Percentiles rank a stretch among this genome's conserved stretches.
Conservation (phyloP, 2,329 filamentous ascomycete genomes). For the Aspergillus sergii region DNA sequence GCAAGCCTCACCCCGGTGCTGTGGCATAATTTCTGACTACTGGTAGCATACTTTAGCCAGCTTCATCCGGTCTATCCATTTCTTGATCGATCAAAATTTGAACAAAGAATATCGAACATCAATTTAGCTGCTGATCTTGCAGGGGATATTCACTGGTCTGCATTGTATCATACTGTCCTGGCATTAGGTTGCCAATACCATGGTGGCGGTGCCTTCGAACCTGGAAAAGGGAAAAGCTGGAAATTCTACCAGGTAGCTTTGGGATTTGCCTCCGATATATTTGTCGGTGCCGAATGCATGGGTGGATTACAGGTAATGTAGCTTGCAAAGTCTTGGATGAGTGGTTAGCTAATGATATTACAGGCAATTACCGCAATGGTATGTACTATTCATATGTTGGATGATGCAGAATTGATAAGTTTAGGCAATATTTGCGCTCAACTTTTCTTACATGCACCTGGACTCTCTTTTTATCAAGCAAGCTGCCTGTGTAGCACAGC, state of each 20-base stretch:
- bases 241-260: constrained; percentile 21
- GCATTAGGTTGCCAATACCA: constrained; percentile 42
- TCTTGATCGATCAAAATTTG: constrained; percentile 39
- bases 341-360: not conserved
- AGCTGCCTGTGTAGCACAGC: too few species aligned
- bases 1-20: not conserved
- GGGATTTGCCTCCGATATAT: constrained; percentile 26
- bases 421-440: constrained; percentile 41
- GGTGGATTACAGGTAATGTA: constrained; percentile 18
- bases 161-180: constrained; percentile 41
- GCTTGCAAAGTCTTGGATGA: not conserved
- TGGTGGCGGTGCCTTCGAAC: constrained; percentile 40
- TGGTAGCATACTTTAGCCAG: constrained; percentile 42
- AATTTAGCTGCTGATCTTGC: constrained; percentile 55
- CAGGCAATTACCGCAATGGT: constrained; percentile 32
- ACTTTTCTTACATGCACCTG: constrained; percentile 36
- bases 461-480: too few species aligned
- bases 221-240: constrained; percentile 42
- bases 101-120: constrained; percentile 45
- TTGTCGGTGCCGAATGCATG: constrained; percentile 27
- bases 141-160: constrained; percentile 52
- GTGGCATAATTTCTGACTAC: not conserved
- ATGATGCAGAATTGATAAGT: not conserved
- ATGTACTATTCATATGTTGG: not conserved
- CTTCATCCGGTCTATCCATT: constrained; percentile 46